Evolutionary conservation across 257 asterid genomes (phyloP).

Genomic region (Solanum pennellii): DNA sequence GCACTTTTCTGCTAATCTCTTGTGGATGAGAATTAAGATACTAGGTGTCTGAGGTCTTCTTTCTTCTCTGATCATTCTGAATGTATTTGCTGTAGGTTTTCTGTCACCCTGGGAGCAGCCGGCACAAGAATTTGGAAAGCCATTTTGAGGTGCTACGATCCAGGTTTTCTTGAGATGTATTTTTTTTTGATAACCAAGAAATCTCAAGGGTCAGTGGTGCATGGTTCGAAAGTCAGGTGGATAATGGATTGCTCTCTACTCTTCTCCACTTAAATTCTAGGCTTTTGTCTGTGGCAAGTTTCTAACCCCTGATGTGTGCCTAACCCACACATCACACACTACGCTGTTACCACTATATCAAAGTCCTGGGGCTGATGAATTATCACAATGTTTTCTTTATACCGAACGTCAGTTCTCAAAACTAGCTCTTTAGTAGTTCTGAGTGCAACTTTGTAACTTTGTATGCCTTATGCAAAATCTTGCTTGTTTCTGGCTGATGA

Average conservation of each 20-base stretch:
- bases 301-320: background rate
- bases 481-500: background rate
- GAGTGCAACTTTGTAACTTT: background rate
- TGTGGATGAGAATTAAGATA: background rate
- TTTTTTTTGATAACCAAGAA: background rate
- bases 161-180: background rate
- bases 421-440: background rate
- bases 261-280: background rate
- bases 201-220: background rate
- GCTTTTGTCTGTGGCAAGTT: background rate
- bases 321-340: background rate
- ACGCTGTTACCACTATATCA: background rate
- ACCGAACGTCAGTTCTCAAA: background rate
- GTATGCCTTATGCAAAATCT: background rate
- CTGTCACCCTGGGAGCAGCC: slow-evolving; percentile 51
- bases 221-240: background rate
- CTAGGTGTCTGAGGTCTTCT: background rate
- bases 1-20: background rate
- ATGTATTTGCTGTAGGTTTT: slow-evolving; percentile 22
- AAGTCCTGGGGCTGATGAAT: background rate
- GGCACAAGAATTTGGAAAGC: slow-evolving; percentile 38
- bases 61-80: slow-evolving; percentile 1
- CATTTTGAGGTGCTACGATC: slow-evolving; percentile 22
- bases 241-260: background rate
- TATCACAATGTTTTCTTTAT: background rate